These are phyloP conservation scores for Penicillium odoratum DNA, from an alignment of 495 filamentous ascomycete genomes.

Conservation along the genomic window DNA sequence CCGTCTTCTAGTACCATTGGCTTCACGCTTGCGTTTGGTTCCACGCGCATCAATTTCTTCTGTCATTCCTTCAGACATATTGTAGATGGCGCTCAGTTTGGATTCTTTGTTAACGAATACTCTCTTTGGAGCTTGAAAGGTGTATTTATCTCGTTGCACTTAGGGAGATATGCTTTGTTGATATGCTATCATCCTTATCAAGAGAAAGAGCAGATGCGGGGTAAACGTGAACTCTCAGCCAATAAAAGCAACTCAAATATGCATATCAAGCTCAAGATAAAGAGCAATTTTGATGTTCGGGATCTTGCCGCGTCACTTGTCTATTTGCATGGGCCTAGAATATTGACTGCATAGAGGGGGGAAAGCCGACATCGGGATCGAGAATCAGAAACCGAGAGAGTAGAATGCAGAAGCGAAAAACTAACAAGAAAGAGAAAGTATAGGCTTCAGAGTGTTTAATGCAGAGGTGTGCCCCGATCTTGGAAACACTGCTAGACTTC, in stretches of 20 bases:
- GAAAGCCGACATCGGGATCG: too few relatives aligned
- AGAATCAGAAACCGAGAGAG: too few relatives aligned
- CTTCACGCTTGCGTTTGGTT: conserved; percentile 17
- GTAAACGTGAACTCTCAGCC: conserved; percentile 6
- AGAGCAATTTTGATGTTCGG: neutral
- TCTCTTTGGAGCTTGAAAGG: too few relatives aligned
- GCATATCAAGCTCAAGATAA: neutral
- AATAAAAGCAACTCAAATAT: neutral
- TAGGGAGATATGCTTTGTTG: neutral
- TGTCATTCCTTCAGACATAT: conserved; percentile 3
- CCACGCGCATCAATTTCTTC: conserved; percentile 3
- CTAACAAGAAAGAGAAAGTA: too few relatives aligned
- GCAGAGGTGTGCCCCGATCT: too few relatives aligned
- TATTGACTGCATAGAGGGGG: too few relatives aligned
- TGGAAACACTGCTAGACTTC: too few relatives aligned
- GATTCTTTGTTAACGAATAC: too few relatives aligned
- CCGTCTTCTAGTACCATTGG: conserved; percentile 2
- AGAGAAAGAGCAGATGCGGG: conserved; percentile 13
- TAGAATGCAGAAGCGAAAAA: too few relatives aligned
- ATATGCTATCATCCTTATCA: conserved; percentile 15
- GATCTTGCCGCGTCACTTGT: neutral
- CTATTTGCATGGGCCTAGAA: too few relatives aligned
- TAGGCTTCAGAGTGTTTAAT: too few relatives aligned
- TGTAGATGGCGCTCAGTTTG: too few relatives aligned
- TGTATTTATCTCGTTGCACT: neutral